Base-by-base conservation (phyloP, 169 alveolate genomes). In the Plasmodium cynomolgi region DNA sequence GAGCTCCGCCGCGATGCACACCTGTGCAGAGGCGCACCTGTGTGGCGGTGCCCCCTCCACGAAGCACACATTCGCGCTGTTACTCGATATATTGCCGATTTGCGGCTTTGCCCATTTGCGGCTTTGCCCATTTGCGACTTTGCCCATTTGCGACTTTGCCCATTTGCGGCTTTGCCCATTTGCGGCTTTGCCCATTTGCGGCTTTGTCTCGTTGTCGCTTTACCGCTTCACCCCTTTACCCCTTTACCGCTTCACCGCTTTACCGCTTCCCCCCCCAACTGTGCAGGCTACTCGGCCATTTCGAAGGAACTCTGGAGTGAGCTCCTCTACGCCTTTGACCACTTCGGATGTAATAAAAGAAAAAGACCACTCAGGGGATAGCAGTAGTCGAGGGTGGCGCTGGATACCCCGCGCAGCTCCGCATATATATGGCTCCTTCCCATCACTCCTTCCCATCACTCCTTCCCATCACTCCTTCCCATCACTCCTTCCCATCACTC, bases 311-410 rank as follows among this genome's bases (percentile, higher is more conserved):
- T 82, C 6, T 82, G 90, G 90, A 31, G 56, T 15, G 90, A 82
- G 13, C 85, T 85, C 15, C 39, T 85, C 15, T 85, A 85, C 39
- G 80, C 81, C 13, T 85, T 56, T 54, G 93, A 85, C 31, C n/a
- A 85, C 6, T 85, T 44, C 39, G 93, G 93, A 85, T 85, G 93
- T 85, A 85, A 39, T 34, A 50, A 8, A 73, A 15, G 23, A 34
- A n/a, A 41, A 41, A 9, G 54, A 41, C 54, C 54, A 41, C 15
- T 41, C 15, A 41, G 54, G 44, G 54, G 15, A 8, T 8, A 41
- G 54, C 2, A 41, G 13, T 41, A 41, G 54, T 41, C 54, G 17
- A 41, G 54, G 54, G 58, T 47, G n/a, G 58, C 5, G 5, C 20
- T 3, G 58, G 20, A 47, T 47, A 47, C 54, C 17, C 0, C 17